Evolutionary conservation across 1,139 yeast genomes (phyloP).

Genomic region (Blastobotrys aristatus): DNA sequence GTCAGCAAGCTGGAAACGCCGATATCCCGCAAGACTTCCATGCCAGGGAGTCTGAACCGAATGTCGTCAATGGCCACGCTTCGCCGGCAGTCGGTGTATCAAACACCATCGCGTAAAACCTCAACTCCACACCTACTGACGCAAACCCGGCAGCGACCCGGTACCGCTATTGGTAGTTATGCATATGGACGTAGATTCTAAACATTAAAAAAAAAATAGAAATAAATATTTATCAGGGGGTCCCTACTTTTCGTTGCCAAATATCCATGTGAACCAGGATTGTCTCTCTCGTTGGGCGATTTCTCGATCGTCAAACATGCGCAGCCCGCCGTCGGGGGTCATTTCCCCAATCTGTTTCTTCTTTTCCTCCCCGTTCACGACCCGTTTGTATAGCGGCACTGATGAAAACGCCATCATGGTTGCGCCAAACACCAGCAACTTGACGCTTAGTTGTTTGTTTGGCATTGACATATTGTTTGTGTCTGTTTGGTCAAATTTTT

Average conservation of each 20-base stretch:
- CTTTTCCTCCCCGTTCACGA: constrained; percentile 41
- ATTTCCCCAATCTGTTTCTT: constrained; percentile 46
- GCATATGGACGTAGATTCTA: background rate
- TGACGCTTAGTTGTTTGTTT: constrained; percentile 25
- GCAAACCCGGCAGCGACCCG: constrained; percentile 5
- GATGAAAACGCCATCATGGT: constrained; percentile 40
- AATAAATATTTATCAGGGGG: no score
- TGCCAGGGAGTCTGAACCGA: constrained; percentile 2
- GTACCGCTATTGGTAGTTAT: constrained; percentile 3
- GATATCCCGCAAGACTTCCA: background rate
- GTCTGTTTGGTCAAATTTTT: background rate
- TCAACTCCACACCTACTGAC: background rate
- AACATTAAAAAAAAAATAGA: background rate
- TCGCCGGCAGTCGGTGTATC: background rate
- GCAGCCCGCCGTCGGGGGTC: constrained; percentile 44
- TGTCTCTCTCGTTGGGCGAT: constrained; percentile 35
- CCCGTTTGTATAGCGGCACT: constrained; percentile 34
- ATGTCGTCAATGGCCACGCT: constrained; percentile 3
- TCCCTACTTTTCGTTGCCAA: constrained; percentile 33
- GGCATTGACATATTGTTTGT: background rate
- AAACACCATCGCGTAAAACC: constrained; percentile 3
- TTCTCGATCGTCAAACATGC: constrained; percentile 44
- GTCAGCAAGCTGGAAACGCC: no score
- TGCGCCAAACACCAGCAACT: constrained; percentile 40
- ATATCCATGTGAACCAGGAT: constrained; percentile 39